Base-by-base conservation (phyloP, 768 basidiomycete species). In the Amyloporia xantha region DNA sequence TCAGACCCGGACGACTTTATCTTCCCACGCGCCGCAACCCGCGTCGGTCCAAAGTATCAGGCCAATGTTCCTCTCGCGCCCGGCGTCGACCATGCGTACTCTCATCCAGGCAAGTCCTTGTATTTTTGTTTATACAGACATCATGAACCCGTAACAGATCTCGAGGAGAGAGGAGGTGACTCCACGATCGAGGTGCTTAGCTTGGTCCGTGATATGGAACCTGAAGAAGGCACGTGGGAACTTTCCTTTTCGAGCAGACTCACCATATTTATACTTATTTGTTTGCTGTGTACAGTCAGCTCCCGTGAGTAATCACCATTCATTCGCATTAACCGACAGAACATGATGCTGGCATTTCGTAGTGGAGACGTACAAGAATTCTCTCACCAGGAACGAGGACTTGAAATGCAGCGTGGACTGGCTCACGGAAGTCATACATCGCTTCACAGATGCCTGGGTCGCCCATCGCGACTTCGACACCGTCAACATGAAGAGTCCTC, bases 1-100 rank as follows among this genome's bases (percentile, higher is more conserved):
- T 54, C 65, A 93, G 95, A 98, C 74, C 82, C 91, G 41, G 92
- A 99, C 66, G 95, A 99, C 70, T 80, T 92, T 51, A 95, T 98
- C 63, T 97, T 93, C 65, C 94, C 95, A 51, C 85, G 92, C 50
- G 84, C 91, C 12, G 86, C 90, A 5, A 94, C 90, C 20, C 84
- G 94, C n/a, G 77, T 91, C 30, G 92, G 93, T 13, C 77, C 82
- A 35, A 92, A 89, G 62, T 97, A 79, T 61, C 93, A 97, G 66
- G 86, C 76, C 38, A 72, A 60, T 53, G 81, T 80, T 13, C 79
- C 75, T 41, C 60, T 52, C 21, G 51, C 56, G 2, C 59, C 61
- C 60, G 64, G 66, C 42, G 35, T 52, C 41, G 63, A 68, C 42
- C 66, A 63, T 59, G 65, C 44, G 57, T 61, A 39, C 33, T 33